A percentile compares a stretch with the other conserved stretches of the same genome.
phyloP scores from a whole-genome alignment of 225 moss, liverwort and hornwort genomes.

The Asterella californica region DNA sequence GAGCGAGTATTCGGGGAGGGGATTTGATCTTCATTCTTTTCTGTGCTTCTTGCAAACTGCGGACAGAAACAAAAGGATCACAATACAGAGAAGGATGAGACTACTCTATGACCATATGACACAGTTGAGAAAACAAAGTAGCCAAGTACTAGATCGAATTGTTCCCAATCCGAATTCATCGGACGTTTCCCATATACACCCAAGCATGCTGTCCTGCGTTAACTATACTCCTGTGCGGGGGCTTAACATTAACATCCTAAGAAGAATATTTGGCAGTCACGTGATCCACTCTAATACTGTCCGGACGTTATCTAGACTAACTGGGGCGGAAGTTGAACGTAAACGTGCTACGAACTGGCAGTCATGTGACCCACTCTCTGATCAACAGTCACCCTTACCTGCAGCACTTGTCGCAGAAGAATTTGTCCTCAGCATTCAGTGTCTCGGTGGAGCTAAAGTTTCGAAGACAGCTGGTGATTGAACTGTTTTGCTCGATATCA shows the following conservation, averaged over 20 bases:
- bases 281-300: background rate
- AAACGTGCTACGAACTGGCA: background rate
- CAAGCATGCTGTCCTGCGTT: too few relatives aligned
- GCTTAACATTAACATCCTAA: too few relatives aligned
- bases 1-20: conserved; percentile 87
- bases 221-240: too few relatives aligned
- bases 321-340: background rate
- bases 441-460: conserved; percentile 98
- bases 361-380: background rate
- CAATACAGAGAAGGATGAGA: background rate
- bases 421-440: conserved; percentile 96
- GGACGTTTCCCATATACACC: background rate
- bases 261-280: too few relatives aligned
- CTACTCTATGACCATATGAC: background rate
- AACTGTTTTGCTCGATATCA: conserved; percentile 99
- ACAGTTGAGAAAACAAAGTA: background rate
- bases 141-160: background rate
- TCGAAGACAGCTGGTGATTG: conserved; percentile 95
- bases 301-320: background rate
- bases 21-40: conserved; percentile 99
- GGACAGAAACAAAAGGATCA: background rate
- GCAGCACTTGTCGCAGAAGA: conserved; percentile 99
- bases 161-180: background rate
- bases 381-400: conserved; percentile 41
- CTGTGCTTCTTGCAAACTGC: conserved; percentile 98